Conservation (phyloP, 176 grass and related monocot species). For the Phoenix roebelenii region DNA sequence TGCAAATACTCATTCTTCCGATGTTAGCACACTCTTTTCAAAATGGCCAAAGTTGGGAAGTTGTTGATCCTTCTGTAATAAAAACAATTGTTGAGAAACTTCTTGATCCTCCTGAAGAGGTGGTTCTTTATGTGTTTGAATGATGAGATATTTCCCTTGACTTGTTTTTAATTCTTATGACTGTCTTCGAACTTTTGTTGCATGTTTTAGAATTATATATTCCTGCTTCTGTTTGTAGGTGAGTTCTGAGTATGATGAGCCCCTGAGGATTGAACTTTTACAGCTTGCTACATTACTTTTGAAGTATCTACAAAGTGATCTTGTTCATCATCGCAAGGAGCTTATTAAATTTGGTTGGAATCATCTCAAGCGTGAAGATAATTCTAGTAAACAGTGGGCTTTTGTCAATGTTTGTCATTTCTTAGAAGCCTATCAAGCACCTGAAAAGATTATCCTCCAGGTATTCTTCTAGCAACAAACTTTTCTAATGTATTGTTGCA, state of each 20-base stretch:
- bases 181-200: neutral
- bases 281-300: slow-evolving; percentile 92
- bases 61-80: slow-evolving; percentile 74
- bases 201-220: slow-evolving; percentile 1
- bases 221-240: slow-evolving; percentile 44
- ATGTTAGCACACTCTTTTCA: slow-evolving; percentile 99
- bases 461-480: slow-evolving; percentile 19
- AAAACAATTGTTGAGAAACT: slow-evolving; percentile 98
- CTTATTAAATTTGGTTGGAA: slow-evolving; percentile 99
- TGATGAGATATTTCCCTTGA: neutral
- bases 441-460: slow-evolving; percentile 98
- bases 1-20: slow-evolving; percentile 99
- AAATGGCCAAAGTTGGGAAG: slow-evolving; percentile 93
- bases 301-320: slow-evolving; percentile 94
- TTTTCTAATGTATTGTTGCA: neutral
- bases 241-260: slow-evolving; percentile 91
- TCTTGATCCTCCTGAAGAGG: slow-evolving; percentile 98
- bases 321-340: slow-evolving; percentile 92
- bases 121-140: slow-evolving; percentile 21
- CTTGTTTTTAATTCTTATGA: slow-evolving; percentile 3
- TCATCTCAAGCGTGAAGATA: slow-evolving; percentile 98
- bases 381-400: slow-evolving; percentile 99
- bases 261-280: slow-evolving; percentile 95
- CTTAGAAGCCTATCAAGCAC: slow-evolving; percentile 95
- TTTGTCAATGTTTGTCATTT: slow-evolving; percentile 99